Percentiles rank a stretch among this genome's conserved stretches.
phyloP scores from a whole-genome alignment of 129 eudicot genomes.

The Flaveria ramosissima region DNA sequence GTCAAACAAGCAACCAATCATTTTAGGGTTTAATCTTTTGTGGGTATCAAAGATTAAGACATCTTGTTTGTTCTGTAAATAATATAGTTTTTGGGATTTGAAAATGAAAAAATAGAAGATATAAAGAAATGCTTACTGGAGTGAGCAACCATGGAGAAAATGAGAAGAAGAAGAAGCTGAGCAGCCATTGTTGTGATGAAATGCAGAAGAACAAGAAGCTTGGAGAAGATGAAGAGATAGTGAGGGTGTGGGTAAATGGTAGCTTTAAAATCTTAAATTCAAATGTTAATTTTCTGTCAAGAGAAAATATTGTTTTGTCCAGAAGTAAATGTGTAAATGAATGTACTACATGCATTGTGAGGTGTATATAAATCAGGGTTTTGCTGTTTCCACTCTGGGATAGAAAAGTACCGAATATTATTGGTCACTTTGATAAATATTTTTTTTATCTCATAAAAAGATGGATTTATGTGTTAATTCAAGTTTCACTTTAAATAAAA shows the following conservation, averaged over 20 bases:
- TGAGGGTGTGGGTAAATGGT: neutral
- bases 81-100: neutral
- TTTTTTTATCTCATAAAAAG: too few species aligned
- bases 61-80: constrained; percentile 21
- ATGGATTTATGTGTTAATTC: too few species aligned
- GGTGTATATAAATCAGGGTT: constrained; percentile 8
- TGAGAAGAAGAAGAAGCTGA: constrained; percentile 30
- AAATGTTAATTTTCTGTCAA: constrained; percentile 10
- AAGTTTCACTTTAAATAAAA: too few species aligned
- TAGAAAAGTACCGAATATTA: neutral
- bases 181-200: constrained; percentile 33
- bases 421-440: too few species aligned
- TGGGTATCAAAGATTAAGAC: constrained; percentile 17
- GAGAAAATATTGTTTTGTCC: neutral
- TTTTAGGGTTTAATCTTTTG: constrained; percentile 1
- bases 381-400: constrained; percentile 3
- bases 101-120: neutral
- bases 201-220: constrained; percentile 28
- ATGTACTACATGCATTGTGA: constrained; percentile 7
- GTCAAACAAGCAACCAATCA: neutral
- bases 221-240: constrained; percentile 29
- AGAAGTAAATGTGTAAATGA: neutral
- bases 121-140: constrained; percentile 39
- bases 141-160: constrained; percentile 37
- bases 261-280: constrained; percentile 36